These are phyloP conservation scores for Cercospora canescens DNA, from an alignment of 2,329 filamentous ascomycete genomes.

Conservation along the genomic window DNA sequence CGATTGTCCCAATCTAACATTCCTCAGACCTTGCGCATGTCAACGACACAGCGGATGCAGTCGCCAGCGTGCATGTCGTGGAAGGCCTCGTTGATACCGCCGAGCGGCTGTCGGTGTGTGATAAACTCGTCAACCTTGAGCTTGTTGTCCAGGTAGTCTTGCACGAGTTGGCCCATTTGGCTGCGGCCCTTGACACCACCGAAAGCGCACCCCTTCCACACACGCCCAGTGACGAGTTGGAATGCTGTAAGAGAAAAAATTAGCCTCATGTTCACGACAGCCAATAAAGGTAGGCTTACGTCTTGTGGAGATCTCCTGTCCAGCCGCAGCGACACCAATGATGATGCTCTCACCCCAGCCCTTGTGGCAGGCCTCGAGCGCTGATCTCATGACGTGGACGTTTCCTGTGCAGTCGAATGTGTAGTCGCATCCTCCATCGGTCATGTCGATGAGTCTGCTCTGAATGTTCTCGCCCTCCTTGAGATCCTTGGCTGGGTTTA, in stretches of 20 bases:
- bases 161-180: conserved; percentile 82
- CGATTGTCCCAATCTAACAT: background rate
- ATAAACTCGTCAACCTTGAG: conserved; percentile 99
- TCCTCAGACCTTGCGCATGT: conserved; percentile 49
- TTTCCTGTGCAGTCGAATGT: conserved; percentile 99
- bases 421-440: conserved; percentile 96
- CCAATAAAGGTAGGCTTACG: conserved; percentile 63
- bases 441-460: conserved; percentile 94
- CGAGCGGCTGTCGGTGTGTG: conserved; percentile 84
- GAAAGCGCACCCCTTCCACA: conserved; percentile 98
- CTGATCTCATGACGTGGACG: conserved; percentile 90
- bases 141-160: conserved; percentile 83
- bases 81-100: conserved; percentile 86
- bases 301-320: conserved; percentile 90
- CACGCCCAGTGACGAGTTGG: conserved; percentile 95
- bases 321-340: conserved; percentile 94
- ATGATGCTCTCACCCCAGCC: conserved; percentile 98
- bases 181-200: conserved; percentile 97
- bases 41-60: conserved; percentile 93
- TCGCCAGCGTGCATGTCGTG: conserved; percentile 93
- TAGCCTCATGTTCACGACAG: conserved; percentile 1
- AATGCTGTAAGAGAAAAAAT: conserved; percentile 67
- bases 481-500: conserved; percentile 76
- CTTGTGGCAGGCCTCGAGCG: conserved; percentile 98
- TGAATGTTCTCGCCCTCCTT: conserved; percentile 73